phyloP scores from a whole-genome alignment of 345 rosid species.

The Eucalyptus urophylla region DNA sequence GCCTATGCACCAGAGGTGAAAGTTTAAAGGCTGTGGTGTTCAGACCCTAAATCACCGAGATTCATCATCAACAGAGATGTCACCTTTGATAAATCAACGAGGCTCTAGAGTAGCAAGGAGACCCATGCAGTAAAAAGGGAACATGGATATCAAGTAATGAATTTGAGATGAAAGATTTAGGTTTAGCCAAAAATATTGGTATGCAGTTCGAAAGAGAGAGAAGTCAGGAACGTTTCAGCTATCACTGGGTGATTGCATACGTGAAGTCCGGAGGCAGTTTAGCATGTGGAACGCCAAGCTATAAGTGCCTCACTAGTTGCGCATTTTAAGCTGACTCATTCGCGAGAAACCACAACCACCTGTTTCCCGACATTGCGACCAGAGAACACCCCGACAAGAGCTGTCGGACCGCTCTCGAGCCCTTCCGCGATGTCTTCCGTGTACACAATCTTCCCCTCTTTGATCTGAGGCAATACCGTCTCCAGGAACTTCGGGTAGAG shows the following conservation, averaged over 20 bases:
- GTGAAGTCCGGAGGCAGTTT: neutral
- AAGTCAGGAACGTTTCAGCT: neutral
- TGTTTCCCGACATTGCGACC: conserved; percentile 19
- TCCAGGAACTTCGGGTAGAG: conserved; percentile 6
- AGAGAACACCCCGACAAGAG: conserved; percentile 10
- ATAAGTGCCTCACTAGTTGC: neutral
- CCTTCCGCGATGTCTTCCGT: conserved; percentile 18
- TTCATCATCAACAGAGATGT: neutral
- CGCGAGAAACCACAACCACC: conserved; percentile 13
- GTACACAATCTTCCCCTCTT: conserved; percentile 8
- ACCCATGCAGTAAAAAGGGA: neutral
- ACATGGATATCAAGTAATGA: neutral
- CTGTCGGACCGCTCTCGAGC: neutral
- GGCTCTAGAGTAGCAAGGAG: neutral
- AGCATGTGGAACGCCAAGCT: neutral
- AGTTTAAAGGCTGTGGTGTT: neutral
- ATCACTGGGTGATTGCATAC: neutral
- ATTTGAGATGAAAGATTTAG: too few species aligned
- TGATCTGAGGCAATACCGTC: conserved; percentile 6
- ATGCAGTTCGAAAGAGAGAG: neutral
- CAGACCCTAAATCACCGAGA: neutral
- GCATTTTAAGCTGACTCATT: neutral
- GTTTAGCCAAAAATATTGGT: neutral
- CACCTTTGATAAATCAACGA: neutral
- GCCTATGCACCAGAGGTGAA: neutral